Percentiles rank a stretch among this genome's conserved stretches.
phyloP scores from a whole-genome alignment of 2,329 filamentous ascomycete species.

The Pleoardoris graminearum region DNA sequence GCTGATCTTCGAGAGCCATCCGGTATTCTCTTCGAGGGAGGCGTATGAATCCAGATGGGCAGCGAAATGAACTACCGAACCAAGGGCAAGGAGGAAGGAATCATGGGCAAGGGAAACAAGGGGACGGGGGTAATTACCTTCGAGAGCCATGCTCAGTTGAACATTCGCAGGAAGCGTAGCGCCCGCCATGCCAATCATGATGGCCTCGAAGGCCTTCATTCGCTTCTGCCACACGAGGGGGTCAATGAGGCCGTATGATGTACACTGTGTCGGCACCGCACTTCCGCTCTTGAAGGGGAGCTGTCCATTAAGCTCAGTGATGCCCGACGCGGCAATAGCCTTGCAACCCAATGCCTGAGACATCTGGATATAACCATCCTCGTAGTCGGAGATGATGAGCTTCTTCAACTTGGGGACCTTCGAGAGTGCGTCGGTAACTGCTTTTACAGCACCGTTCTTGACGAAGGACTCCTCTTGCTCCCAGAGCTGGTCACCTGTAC shows the following conservation, averaged over 20 bases:
- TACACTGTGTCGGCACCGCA: not conserved
- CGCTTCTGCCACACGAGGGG: not conserved
- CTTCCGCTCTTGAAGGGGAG: not conserved
- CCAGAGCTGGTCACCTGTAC: not conserved
- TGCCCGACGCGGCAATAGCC: not conserved
- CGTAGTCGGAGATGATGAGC: not conserved
- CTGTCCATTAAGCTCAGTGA: not conserved
- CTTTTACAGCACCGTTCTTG: not conserved
- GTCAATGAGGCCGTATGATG: not conserved
- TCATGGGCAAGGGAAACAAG: not conserved
- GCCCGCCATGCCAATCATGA: not conserved
- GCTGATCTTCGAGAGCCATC: not conserved
- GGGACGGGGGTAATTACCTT: not conserved
- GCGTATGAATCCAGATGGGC: not conserved
- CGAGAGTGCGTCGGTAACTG: not conserved
- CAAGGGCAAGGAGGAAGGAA: not conserved
- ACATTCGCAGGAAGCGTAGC: not conserved
- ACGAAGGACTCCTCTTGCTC: not conserved
- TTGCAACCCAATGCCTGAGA: not conserved
- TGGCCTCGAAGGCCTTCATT: not conserved
- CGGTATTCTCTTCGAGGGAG: not conserved
- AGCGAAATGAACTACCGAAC: not conserved
- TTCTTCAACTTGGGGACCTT: not conserved
- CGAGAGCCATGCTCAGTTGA: not conserved
- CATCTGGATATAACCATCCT: not conserved